Percentiles rank a stretch among this genome's conserved stretches.
phyloP scores from a whole-genome alignment of 2,329 filamentous ascomycete genomes.

The Alternaria consortialis region DNA sequence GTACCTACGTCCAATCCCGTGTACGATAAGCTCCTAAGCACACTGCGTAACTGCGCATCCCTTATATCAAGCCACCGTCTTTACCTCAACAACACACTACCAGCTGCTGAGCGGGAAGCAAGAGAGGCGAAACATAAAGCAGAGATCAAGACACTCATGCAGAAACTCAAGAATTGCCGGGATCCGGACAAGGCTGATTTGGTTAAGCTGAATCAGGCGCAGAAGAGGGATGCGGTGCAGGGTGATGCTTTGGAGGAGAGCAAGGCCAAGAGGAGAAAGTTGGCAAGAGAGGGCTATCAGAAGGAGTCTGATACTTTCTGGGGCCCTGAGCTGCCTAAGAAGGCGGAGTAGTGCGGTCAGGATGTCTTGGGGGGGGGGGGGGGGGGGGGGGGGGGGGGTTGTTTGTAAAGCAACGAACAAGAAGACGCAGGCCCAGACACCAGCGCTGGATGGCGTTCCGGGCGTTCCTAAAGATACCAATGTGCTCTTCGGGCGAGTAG shows the following conservation, averaged over 20 bases:
- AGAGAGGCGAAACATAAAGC: conserved; percentile 60
- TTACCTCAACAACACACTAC: conserved; percentile 24
- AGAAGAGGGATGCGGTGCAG: conserved; percentile 57
- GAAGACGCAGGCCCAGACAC: too few species aligned
- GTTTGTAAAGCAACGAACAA: too few species aligned
- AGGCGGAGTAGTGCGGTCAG: neutral
- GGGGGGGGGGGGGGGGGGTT: too few species aligned
- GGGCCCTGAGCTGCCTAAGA: conserved; percentile 48
- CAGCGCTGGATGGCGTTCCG: too few species aligned
- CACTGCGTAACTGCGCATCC: conserved; percentile 51
- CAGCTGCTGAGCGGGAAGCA: conserved; percentile 40
- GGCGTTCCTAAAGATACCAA: conserved; percentile 1
- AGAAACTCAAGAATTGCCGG: conserved; percentile 76
- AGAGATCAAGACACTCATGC: conserved; percentile 60
- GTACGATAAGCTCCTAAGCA: conserved; percentile 49
- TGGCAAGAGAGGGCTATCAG: conserved; percentile 54
- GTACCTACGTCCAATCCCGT: conserved; percentile 43
- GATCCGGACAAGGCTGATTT: conserved; percentile 79
- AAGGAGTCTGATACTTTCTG: conserved; percentile 59
- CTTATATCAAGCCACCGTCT: conserved; percentile 48
- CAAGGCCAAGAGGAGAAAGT: conserved; percentile 56
- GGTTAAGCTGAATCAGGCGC: conserved; percentile 71
- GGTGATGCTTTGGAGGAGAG: conserved; percentile 51
- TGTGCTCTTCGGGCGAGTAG: neutral
- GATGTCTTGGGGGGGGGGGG: too few species aligned